A percentile compares a stretch with the other conserved stretches of the same genome.
Conservation (phyloP, 495 filamentous ascomycete species). For the Penicillium manginii region DNA sequence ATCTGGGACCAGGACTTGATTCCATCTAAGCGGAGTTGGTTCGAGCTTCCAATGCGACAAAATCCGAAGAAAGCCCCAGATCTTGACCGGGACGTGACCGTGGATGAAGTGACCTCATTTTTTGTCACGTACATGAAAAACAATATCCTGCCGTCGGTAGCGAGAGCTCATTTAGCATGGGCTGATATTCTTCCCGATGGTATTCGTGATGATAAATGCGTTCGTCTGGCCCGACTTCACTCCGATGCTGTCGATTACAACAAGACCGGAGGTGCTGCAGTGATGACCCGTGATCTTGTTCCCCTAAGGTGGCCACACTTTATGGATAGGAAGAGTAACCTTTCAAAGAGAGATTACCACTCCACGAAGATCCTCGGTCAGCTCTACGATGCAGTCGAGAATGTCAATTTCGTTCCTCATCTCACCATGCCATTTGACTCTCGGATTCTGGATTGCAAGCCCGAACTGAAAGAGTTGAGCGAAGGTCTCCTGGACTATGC, state of each 20-base stretch:
- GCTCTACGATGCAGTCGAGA: constrained; percentile 75
- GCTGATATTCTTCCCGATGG: constrained; percentile 67
- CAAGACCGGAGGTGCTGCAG: constrained; percentile 81
- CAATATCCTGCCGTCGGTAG: constrained; percentile 77
- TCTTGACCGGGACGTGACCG: constrained; percentile 60
- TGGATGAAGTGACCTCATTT: constrained; percentile 75
- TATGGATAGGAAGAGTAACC: constrained; percentile 70
- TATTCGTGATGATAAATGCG: constrained; percentile 70
- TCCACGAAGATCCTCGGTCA: constrained; percentile 78
- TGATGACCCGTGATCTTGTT: constrained; percentile 62
- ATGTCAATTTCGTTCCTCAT: constrained; percentile 70
- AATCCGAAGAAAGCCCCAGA: constrained; percentile 52
- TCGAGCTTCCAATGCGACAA: constrained; percentile 76
- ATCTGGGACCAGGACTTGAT: constrained; percentile 86
- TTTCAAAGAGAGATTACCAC: constrained; percentile 58
- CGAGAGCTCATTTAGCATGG: constrained; percentile 79
- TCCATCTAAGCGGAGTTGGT: constrained; percentile 61
- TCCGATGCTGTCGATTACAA: constrained; percentile 92
- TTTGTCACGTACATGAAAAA: constrained; percentile 96
- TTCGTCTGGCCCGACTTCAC: constrained; percentile 78
- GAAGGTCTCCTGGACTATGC: constrained; percentile 60
- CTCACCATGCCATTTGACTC: constrained; percentile 74
- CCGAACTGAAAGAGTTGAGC: constrained; percentile 43
- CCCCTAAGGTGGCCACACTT: constrained; percentile 81
- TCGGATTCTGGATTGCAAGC: constrained; percentile 68